phyloP scores from a whole-genome alignment of 345 rosid genomes.

The Laguncularia racemosa region DNA sequence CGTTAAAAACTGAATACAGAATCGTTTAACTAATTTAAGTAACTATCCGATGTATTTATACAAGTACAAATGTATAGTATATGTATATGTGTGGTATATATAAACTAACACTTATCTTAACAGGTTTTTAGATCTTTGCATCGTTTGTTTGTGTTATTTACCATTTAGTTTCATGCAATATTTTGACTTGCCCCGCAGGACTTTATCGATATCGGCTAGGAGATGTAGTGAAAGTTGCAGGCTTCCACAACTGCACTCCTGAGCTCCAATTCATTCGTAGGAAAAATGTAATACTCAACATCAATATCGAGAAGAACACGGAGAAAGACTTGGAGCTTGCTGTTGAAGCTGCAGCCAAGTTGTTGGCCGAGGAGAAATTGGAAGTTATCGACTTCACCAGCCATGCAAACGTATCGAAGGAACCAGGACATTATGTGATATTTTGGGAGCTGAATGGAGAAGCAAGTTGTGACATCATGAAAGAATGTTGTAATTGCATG shows the following conservation, averaged over 20 bases:
- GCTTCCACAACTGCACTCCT: constrained; percentile 81
- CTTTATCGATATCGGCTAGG: constrained; percentile 85
- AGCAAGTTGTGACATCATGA: constrained; percentile 40
- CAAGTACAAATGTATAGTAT: too few species aligned
- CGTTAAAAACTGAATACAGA: too few species aligned
- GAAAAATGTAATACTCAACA: constrained; percentile 59
- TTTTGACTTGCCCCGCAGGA: constrained; percentile 30
- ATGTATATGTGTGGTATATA: too few species aligned
- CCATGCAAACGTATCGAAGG: constrained; percentile 50
- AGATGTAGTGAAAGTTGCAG: constrained; percentile 67
- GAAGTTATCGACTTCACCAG: constrained; percentile 87
- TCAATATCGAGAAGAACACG: constrained; percentile 93
- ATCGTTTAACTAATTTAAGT: too few species aligned
- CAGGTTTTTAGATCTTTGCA: too few species aligned
- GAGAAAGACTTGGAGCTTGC: constrained; percentile 82
- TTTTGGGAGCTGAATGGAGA: constrained; percentile 79
- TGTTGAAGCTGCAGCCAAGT: constrained; percentile 57
- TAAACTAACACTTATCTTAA: constrained; percentile 34
- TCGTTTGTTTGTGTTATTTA: too few species aligned
- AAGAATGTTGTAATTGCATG: constrained; percentile 72
- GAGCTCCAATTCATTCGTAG: constrained; percentile 75
- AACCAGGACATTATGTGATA: constrained; percentile 87
- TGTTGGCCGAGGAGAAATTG: constrained; percentile 47
- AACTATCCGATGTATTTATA: too few species aligned
- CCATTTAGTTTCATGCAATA: too few species aligned